Conservation (phyloP, 495 filamentous ascomycete species). For the Bacidia gigantensis region DNA sequence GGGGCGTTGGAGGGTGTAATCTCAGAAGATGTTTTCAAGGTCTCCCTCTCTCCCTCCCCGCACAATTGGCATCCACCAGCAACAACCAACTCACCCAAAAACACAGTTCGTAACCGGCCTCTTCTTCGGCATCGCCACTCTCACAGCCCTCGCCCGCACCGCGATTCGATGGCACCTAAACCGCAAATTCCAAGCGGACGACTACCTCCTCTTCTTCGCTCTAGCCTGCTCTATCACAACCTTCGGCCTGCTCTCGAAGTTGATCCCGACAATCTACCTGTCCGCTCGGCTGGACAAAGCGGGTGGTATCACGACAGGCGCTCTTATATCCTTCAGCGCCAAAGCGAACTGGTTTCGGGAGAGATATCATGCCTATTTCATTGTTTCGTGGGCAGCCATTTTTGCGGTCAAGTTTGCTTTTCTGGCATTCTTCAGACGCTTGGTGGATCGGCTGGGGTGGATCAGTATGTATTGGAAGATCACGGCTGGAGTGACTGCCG, state of each 20-base stretch:
- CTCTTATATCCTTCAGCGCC: background rate
- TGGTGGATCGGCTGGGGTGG: constrained; percentile 6
- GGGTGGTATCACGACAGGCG: too few species aligned
- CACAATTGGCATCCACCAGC: background rate
- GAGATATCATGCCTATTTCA: background rate
- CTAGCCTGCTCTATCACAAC: background rate
- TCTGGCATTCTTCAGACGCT: constrained; percentile 7
- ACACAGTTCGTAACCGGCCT: constrained; percentile 2
- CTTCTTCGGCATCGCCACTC: background rate
- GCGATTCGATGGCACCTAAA: background rate
- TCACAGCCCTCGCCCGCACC: background rate
- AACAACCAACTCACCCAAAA: background rate
- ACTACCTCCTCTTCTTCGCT: constrained; percentile 9
- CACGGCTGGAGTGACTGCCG: constrained; percentile 1
- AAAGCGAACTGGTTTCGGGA: background rate
- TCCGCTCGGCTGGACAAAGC: background rate
- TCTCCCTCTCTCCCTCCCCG: background rate
- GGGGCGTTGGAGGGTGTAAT: constrained; percentile 2
- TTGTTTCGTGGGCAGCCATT: constrained; percentile 4
- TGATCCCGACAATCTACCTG: background rate
- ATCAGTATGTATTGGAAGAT: constrained; percentile 8
- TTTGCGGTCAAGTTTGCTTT: constrained; percentile 12
- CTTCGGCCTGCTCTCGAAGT: background rate
- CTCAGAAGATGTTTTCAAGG: constrained; percentile 6
- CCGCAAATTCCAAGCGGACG: constrained; percentile 6